These are phyloP conservation scores for Quillaja saponaria DNA, from an alignment of 306 rosid species.

Conservation along the genomic window DNA sequence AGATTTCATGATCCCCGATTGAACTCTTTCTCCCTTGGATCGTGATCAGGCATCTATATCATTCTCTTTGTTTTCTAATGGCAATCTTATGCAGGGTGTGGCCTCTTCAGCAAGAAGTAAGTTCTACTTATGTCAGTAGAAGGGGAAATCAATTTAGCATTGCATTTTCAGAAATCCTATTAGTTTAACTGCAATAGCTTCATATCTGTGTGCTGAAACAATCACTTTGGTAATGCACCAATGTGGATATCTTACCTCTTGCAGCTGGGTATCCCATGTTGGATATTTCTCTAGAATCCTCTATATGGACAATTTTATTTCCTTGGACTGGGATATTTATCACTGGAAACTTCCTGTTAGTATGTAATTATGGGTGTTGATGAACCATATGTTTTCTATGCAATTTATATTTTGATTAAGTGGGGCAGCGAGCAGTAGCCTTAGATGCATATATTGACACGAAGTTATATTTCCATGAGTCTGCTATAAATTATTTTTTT, in stretches of 20 bases:
- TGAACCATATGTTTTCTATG: not conserved
- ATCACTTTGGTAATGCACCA: constrained; percentile 23
- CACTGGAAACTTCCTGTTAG: constrained; percentile 13
- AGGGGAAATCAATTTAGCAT: constrained; percentile 26
- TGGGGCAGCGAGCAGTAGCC: not conserved
- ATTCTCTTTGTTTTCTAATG: constrained; percentile 16
- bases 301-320: constrained; percentile 31
- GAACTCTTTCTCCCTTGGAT: constrained; percentile 1
- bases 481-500: not conserved
- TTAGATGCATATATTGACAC: not conserved
- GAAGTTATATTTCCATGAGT: not conserved
- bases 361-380: constrained; percentile 6
- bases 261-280: constrained; percentile 28
- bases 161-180: constrained; percentile 25
- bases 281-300: constrained; percentile 11
- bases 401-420: not conserved
- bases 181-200: constrained; percentile 8
- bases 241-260: constrained; percentile 30
- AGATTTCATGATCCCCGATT: constrained; percentile 8
- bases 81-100: constrained; percentile 13
- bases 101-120: constrained; percentile 40
- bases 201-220: constrained; percentile 29
- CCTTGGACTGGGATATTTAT: constrained; percentile 30
- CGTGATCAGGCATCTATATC: not conserved
- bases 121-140: constrained; percentile 33